Percentiles rank a stretch among this genome's conserved stretches.
phyloP scores from a whole-genome alignment of 2,329 filamentous ascomycete genomes.

The Nothophaeocryptopus gaeumannii region DNA sequence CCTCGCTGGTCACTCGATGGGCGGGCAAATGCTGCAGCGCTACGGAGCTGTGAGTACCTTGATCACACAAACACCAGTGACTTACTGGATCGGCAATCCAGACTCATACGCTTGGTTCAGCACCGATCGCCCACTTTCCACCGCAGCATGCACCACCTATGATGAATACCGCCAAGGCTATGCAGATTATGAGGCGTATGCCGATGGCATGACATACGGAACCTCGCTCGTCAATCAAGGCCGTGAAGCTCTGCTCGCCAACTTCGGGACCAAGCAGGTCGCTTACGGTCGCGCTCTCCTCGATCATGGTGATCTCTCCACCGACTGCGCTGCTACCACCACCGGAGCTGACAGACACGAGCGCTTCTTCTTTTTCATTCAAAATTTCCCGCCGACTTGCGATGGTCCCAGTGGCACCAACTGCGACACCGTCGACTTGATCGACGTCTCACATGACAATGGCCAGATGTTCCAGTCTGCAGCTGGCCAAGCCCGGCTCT shows the following conservation, averaged over 20 bases:
- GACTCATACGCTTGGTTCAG: conserved; percentile 37
- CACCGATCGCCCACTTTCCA: conserved; percentile 30
- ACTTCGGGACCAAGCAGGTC: conserved; percentile 33
- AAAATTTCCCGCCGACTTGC: conserved; percentile 32
- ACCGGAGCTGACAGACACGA: conserved; percentile 37
- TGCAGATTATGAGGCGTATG: conserved; percentile 29
- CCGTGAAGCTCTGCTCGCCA: conserved; percentile 27
- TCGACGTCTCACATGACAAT: conserved; percentile 33
- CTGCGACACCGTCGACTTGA: conserved; percentile 35
- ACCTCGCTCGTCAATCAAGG: conserved; percentile 28
- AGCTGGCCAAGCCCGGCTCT: conserved; percentile 34
- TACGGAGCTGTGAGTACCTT: conserved; percentile 33
- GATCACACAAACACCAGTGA: conserved; percentile 27
- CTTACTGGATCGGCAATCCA: conserved; percentile 36
- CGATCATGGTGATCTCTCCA: conserved; percentile 35
- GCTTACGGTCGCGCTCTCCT: conserved; percentile 35
- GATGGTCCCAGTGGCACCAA: conserved; percentile 21
- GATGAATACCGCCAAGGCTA: conserved; percentile 36
- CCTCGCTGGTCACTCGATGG: conserved; percentile 37
- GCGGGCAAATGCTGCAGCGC: conserved; percentile 34
- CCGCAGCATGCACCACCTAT: conserved; percentile 29
- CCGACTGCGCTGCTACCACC: conserved; percentile 30
- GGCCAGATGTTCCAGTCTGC: conserved; percentile 34
- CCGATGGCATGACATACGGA: conserved; percentile 25
- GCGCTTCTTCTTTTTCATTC: conserved; percentile 38